phyloP scores from a whole-genome alignment of 2,329 filamentous ascomycete genomes.

The Metarhizium rileyi region DNA sequence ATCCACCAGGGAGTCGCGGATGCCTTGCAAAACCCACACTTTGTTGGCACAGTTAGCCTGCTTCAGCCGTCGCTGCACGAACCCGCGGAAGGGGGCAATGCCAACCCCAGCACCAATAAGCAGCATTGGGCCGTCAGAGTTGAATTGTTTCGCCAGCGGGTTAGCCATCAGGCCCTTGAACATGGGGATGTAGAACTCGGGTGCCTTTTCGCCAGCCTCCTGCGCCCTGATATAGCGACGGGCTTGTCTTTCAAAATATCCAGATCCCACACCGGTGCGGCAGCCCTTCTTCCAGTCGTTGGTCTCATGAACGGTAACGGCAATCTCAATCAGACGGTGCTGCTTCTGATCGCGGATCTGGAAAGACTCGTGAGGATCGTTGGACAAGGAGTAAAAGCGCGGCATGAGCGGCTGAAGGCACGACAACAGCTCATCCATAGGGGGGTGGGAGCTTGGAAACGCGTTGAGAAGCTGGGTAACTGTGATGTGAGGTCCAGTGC shows the following conservation, averaged over 20 bases:
- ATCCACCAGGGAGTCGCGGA: slow-evolving; percentile 88
- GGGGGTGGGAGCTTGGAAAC: slow-evolving; percentile 85
- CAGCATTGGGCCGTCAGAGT: slow-evolving; percentile 92
- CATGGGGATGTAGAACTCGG: slow-evolving; percentile 77
- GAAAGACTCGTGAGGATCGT: slow-evolving; percentile 76
- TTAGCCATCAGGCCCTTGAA: slow-evolving; percentile 98
- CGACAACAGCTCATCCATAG: slow-evolving; percentile 71
- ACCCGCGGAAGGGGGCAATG: slow-evolving; percentile 94
- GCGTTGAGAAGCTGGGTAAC: slow-evolving; percentile 79
- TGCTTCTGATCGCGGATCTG: slow-evolving; percentile 57
- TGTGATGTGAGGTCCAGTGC: slow-evolving; percentile 79
- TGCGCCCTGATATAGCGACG: slow-evolving; percentile 60
- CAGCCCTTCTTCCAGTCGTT: slow-evolving; percentile 63
- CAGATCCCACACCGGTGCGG: slow-evolving; percentile 81
- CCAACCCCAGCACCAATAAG: slow-evolving; percentile 94
- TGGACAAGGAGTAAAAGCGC: slow-evolving; percentile 95
- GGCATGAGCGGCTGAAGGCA: slow-evolving; percentile 86
- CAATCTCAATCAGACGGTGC: slow-evolving; percentile 82
- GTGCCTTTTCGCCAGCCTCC: slow-evolving; percentile 43
- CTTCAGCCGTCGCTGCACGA: slow-evolving; percentile 87
- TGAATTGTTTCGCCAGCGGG: slow-evolving; percentile 83
- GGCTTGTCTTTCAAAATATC: slow-evolving; percentile 85
- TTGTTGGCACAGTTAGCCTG: slow-evolving; percentile 96
- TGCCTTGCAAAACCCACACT: slow-evolving; percentile 91
- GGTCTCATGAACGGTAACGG: slow-evolving; percentile 89